Conservation (phyloP, 345 rosid species). For the Streptanthus diversifolius region DNA sequence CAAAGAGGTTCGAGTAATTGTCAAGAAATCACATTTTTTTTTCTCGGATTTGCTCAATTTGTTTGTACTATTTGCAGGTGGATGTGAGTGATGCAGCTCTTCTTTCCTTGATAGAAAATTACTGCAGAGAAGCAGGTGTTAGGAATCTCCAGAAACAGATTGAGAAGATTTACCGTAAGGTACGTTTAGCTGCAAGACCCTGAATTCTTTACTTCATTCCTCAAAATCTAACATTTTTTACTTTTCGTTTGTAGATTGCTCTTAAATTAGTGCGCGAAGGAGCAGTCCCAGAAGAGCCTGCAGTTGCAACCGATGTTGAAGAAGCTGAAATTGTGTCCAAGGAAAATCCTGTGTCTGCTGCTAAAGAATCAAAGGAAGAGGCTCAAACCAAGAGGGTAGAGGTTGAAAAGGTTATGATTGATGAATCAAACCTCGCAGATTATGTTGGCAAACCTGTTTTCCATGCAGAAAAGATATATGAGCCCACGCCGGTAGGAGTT, state of each 20-base stretch:
- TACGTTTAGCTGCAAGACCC: constrained; percentile 19
- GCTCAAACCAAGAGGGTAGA: constrained; percentile 32
- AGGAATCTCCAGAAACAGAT: constrained; percentile 99
- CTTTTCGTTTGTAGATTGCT: constrained; percentile 62
- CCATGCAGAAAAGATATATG: constrained; percentile 91
- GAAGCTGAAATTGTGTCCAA: constrained; percentile 29
- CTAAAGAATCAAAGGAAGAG: constrained; percentile 48
- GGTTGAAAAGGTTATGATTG: constrained; percentile 62
- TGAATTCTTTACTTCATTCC: background rate
- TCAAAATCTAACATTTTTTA: background rate
- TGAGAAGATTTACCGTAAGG: constrained; percentile 99
- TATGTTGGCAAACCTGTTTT: constrained; percentile 94
- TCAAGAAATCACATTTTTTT: background rate
- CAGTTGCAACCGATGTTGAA: constrained; percentile 35
- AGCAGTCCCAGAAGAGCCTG: constrained; percentile 44
- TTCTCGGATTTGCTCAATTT: background rate
- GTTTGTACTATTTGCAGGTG: constrained; percentile 54
- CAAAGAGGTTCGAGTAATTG: background rate
- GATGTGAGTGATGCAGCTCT: constrained; percentile 85
- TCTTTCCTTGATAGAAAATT: constrained; percentile 83
- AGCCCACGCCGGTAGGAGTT: constrained; percentile 86
- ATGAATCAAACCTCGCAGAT: constrained; percentile 60
- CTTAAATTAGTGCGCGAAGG: constrained; percentile 78
- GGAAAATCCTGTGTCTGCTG: constrained; percentile 3
- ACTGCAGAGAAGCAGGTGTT: constrained; percentile 99